Conservation (phyloP, 129 eudicot species). For the Arctium lappa region DNA sequence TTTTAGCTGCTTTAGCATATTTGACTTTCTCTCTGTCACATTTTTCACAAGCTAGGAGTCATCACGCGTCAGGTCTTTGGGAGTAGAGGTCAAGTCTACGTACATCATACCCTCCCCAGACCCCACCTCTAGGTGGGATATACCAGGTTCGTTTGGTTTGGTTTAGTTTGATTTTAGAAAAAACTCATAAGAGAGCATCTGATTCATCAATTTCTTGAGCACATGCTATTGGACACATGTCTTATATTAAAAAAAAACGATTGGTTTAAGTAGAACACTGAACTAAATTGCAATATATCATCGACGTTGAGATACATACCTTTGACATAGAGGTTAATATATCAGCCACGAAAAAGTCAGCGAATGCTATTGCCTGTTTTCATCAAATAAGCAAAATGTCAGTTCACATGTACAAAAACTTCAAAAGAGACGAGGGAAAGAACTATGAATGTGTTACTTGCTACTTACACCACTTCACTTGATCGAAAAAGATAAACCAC, state of each 20-base stretch:
- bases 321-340: conserved; percentile 96
- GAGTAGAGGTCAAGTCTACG: no score
- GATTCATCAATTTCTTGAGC: no score
- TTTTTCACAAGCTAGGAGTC: no score
- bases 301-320: conserved; percentile 47
- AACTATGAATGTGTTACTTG: not conserved
- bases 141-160: no score
- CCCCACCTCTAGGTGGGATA: no score
- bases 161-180: no score
- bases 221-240: not conserved
- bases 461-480: conserved; percentile 3
- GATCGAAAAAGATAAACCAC: not conserved
- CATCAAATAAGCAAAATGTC: conserved; percentile 23
- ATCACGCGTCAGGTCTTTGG: no score
- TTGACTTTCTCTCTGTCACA: no score
- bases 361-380: conserved; percentile 84
- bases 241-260: not conserved
- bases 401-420: not conserved
- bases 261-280: not conserved
- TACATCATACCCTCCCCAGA: no score
- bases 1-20: no score
- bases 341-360: conserved; percentile 97
- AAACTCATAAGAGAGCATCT: no score
- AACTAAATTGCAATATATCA: conserved; percentile 9
- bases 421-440: not conserved